Conservation (phyloP, 352 stramenopile species). For the Globisporangium perplexum region DNA sequence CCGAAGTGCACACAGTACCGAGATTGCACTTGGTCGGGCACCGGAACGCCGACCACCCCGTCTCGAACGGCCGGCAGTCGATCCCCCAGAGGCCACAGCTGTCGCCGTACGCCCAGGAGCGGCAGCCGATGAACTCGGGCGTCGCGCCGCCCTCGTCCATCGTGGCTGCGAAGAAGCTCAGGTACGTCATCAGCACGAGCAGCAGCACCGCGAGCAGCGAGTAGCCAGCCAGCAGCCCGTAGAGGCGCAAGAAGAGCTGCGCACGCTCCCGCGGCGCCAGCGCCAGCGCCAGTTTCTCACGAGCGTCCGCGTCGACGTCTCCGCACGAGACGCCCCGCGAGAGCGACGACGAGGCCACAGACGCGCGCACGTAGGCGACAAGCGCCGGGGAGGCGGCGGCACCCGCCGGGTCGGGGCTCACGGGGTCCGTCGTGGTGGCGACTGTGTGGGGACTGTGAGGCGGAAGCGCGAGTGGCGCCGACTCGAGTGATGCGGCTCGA, state of each 20-base stretch:
- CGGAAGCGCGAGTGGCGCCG: too few relatives aligned
- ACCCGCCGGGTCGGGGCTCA: neutral
- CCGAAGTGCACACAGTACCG: conserved; percentile 34
- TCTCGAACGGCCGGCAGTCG: conserved; percentile 56
- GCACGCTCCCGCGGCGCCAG: conserved; percentile 5
- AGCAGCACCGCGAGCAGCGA: conserved; percentile 28
- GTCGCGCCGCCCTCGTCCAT: conserved; percentile 35
- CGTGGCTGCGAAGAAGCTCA: conserved; percentile 69
- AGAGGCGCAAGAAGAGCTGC: conserved; percentile 13
- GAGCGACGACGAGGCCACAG: neutral
- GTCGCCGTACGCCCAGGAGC: conserved; percentile 56
- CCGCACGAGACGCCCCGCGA: neutral
- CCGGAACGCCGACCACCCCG: conserved; percentile 52
- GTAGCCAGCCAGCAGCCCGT: conserved; percentile 45
- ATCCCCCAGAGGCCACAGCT: conserved; percentile 59
- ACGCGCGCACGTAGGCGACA: conserved; percentile 7
- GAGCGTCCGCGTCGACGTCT: conserved; percentile 13
- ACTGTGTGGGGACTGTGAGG: neutral
- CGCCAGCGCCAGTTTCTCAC: conserved; percentile 6
- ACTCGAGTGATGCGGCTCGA: too few relatives aligned
- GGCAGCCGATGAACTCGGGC: conserved; percentile 61
- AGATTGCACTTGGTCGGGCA: conserved; percentile 64
- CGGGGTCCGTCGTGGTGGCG: neutral
- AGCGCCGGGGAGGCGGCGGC: neutral
- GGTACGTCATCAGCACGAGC: conserved; percentile 56